These are phyloP conservation scores for Fusarium beomiforme DNA, from an alignment of 2,329 filamentous ascomycete genomes.

Conservation along the genomic window DNA sequence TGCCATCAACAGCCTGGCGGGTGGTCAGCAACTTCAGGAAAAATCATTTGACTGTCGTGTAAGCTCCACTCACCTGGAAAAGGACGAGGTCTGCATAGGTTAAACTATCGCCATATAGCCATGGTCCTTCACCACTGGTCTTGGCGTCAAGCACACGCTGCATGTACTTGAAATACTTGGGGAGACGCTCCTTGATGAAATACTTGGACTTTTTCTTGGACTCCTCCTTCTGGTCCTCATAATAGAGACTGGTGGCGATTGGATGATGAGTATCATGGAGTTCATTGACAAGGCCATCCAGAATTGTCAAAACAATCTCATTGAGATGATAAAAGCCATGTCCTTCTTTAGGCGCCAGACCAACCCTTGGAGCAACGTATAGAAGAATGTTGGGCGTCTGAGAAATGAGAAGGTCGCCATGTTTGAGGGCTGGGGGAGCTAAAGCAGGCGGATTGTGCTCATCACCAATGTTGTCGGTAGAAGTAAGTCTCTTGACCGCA, in stretches of 20 bases:
- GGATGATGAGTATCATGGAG: slow-evolving; percentile 82
- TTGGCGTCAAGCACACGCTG: slow-evolving; percentile 70
- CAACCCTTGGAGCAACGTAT: slow-evolving; percentile 72
- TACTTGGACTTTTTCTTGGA: slow-evolving; percentile 65
- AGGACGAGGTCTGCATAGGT: slow-evolving; percentile 79
- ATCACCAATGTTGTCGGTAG: slow-evolving; percentile 57
- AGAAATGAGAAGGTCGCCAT: slow-evolving; percentile 69
- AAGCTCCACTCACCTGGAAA: slow-evolving; percentile 66
- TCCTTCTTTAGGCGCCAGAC: slow-evolving; percentile 58
- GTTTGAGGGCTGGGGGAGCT: slow-evolving; percentile 73
- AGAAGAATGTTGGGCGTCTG: slow-evolving; percentile 79
- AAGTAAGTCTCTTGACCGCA: slow-evolving; percentile 60
- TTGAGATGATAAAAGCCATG: slow-evolving; percentile 67
- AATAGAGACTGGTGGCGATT: slow-evolving; percentile 66
- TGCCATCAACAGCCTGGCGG: slow-evolving; percentile 58
- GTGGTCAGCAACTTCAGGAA: slow-evolving; percentile 46
- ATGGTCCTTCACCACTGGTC: slow-evolving; percentile 66
- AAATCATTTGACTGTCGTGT: fast-evolving
- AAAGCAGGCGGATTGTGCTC: slow-evolving; percentile 70
- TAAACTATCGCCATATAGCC: slow-evolving; percentile 71
- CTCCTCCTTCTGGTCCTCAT: slow-evolving; percentile 80
- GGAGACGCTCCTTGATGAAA: slow-evolving; percentile 70
- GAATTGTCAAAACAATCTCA: slow-evolving; percentile 71
- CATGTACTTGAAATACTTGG: slow-evolving; percentile 78
- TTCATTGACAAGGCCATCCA: slow-evolving; percentile 77